Base-by-base conservation (phyloP, 345 rosid genomes). In the Lepidium sativum region DNA sequence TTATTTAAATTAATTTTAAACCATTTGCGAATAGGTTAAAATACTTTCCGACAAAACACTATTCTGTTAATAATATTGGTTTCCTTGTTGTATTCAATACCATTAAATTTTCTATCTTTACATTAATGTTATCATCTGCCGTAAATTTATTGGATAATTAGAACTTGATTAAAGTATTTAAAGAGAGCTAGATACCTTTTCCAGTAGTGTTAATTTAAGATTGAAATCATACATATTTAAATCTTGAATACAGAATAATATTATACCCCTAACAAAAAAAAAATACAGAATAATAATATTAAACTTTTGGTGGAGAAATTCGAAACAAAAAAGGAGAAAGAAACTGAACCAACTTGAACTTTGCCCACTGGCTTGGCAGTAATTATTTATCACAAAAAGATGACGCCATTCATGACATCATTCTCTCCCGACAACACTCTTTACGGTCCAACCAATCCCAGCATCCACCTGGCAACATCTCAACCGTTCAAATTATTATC, bases 331-430 rank as follows among this genome's bases (percentile, higher is more conserved):
- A 69, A 47, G 63, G 62, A 56, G 43, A 70, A 62, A 51, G 43
- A 70, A 62, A 51, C 58, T 56, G 42, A 25, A 71, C 73, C 78
- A 79, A 75, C 56, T 67, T 58, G 80, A 52, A 44, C 18, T 55
- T 43, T 59, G 84, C 73, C 81, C 82, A 79, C 73, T 78, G 67
- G 68, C 79, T 62, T 66, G 65, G 54, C 58, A 80, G 60, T 70
- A 72, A 81, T 79, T 71, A 82, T 84, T 65, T 54, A 27, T 1
- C 31, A 27, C 6, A 23, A 18, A 56, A 54, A 43, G 8, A 35
- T 70, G 68, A 59, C 82, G 68, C 75, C 96, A 91, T 52, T 31
- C 85, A 60, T 75, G 81, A 78, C 83, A 65, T 81, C 94, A 86
- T 17, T 32, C 53, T 64, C 45, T 32, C 83, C 83, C 85, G 79